Evolutionary conservation across 768 basidiomycete species (phyloP).

Genomic region (Pleurotus eryngii): DNA sequence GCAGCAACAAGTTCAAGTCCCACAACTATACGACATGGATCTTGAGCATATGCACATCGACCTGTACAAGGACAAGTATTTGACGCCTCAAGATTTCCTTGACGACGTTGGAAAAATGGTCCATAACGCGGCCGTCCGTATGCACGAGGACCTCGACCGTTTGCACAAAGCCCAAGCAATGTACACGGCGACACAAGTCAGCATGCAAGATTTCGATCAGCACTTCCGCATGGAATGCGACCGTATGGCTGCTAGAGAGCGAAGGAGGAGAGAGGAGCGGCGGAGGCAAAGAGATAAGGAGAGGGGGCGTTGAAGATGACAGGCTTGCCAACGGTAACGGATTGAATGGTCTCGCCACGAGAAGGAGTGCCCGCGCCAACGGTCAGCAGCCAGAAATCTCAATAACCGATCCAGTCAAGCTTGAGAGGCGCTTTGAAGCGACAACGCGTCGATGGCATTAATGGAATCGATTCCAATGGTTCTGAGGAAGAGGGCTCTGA

Average conservation of each 20-base stretch:
- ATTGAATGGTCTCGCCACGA: constrained; percentile 44
- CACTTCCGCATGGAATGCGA: constrained; percentile 81
- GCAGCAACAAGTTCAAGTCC: constrained; percentile 37
- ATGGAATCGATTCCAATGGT: constrained; percentile 42
- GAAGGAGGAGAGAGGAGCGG: constrained; percentile 58
- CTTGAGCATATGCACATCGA: constrained; percentile 87
- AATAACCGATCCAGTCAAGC: constrained; percentile 70
- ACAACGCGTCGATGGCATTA: constrained; percentile 54
- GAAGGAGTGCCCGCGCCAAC: constrained; percentile 72
- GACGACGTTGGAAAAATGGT: constrained; percentile 79
- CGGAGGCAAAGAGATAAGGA: constrained; percentile 50
- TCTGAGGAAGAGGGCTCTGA: constrained; percentile 53
- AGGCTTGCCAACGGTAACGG: constrained; percentile 25
- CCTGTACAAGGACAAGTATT: constrained; percentile 81
- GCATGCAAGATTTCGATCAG: constrained; percentile 82
- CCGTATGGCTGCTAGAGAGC: constrained; percentile 77
- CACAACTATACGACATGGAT: constrained; percentile 79
- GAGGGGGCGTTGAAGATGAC: constrained; percentile 24
- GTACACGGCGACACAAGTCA: constrained; percentile 81
- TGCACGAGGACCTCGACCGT: constrained; percentile 67
- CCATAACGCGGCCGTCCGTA: constrained; percentile 61
- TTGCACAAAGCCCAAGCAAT: constrained; percentile 83
- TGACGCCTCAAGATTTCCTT: constrained; percentile 86
- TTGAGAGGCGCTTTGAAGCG: constrained; percentile 76
- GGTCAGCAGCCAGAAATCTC: constrained; percentile 68